Percentiles rank a stretch among this genome's conserved stretches.
Evolutionary conservation across 176 grass and related monocot species (phyloP).

Genomic region (Aechmea fasciata): DNA sequence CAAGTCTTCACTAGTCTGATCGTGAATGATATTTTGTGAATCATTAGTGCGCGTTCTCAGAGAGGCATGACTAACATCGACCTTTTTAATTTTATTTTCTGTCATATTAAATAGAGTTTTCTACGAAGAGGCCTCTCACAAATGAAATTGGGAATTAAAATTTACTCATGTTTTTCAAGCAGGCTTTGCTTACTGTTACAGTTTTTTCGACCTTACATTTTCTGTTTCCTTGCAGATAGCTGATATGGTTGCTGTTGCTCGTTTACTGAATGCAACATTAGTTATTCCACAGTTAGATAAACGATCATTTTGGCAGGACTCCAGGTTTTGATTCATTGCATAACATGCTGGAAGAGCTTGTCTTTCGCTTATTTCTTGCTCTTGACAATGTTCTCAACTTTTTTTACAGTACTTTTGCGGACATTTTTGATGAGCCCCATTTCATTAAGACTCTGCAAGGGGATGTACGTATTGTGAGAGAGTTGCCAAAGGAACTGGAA

Average conservation of each 20-base stretch:
- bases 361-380: slow-evolving; percentile 8
- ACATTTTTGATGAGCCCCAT: slow-evolving; percentile 73
- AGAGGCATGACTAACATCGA: no score
- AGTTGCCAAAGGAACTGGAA: slow-evolving; percentile 63
- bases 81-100: no score
- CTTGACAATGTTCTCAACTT: slow-evolving; percentile 8
- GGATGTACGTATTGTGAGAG: slow-evolving; percentile 55
- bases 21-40: no score
- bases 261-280: slow-evolving; percentile 85
- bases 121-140: no score
- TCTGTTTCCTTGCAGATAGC: slow-evolving; percentile 39
- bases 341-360: not conserved
- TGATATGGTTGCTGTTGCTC: slow-evolving; percentile 95
- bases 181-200: not conserved
- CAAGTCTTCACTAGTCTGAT: no score
- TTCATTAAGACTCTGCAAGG: slow-evolving; percentile 77
- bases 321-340: slow-evolving; percentile 40
- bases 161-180: not conserved
- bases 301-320: slow-evolving; percentile 93
- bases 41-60: no score
- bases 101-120: no score
- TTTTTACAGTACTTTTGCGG: slow-evolving; percentile 58
- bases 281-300: slow-evolving; percentile 93
- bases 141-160: no score
- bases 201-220: not conserved